Conservation (phyloP, 257 asterid genomes). For the Solanum gandarillasii region DNA sequence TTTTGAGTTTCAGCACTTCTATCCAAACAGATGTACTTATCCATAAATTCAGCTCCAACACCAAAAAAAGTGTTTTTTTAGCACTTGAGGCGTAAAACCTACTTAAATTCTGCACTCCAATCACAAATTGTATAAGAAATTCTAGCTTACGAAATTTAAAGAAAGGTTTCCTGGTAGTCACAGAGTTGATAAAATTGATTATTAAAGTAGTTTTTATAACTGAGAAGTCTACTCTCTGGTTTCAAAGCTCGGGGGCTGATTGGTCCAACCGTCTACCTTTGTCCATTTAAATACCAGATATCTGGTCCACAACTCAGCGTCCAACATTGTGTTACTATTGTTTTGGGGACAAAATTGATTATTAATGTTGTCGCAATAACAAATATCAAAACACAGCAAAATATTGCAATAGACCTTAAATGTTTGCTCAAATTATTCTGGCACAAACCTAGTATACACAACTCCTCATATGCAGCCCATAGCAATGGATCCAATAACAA, state of each 20-base stretch:
- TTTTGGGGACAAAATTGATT: not conserved
- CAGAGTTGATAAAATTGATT: not conserved
- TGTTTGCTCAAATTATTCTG: not conserved
- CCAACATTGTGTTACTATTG: not conserved
- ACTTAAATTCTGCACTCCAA: not conserved
- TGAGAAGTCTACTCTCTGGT: not conserved
- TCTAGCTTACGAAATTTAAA: not conserved
- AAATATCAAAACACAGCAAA: not conserved
- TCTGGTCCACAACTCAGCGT: not conserved
- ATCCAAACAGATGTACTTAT: not conserved
- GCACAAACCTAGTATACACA: conserved; percentile 65
- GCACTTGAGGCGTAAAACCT: not conserved
- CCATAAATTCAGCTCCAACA: not conserved
- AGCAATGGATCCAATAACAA: conserved; percentile 79
- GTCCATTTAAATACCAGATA: not conserved
- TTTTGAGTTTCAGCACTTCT: not conserved
- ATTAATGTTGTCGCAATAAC: not conserved
- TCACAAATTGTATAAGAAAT: not conserved
- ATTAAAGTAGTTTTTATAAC: not conserved
- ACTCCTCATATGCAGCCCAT: conserved; percentile 97
- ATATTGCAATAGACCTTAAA: not conserved
- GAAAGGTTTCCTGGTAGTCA: not conserved
- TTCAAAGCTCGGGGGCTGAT: not conserved
- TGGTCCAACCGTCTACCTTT: not conserved
- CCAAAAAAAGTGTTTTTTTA: not conserved